Evolutionary conservation across 1,139 yeast species (phyloP), one percentile per base, ranked within the genome.

Genomic region (Kodamaea fungicola): DNA sequence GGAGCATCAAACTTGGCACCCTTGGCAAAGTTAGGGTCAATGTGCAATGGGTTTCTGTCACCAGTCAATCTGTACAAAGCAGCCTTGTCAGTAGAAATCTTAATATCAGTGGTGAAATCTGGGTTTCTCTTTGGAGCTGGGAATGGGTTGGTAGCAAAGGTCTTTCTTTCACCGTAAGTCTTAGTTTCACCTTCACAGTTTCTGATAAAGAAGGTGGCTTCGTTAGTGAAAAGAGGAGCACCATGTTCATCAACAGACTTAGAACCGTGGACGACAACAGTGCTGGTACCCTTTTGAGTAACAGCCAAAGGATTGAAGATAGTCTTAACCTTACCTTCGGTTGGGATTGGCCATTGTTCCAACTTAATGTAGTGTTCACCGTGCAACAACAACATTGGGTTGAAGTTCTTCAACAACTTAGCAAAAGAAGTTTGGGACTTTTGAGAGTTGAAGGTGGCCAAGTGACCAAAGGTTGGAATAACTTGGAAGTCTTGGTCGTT

Each of bases 351-450:
- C 73, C 76, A 81, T 61, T 83, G 79, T 50, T 76, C 76, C 47
- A 92, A 65, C 64, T 81, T 90, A 51, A 90, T 71, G 62, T 85
- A 92, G 61, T 92, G 97, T 66, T 92, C 98, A 45, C 98, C 98
- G 60, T 92, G 97, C 53, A 92, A 74, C 57, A 92, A 74, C 65
- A 83, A 74, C 80, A 84, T 78, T 49, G 95, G 96, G 67, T 87
- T 87, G 73, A 87, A 90, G 65, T 87, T 82, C 47, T 82, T 84
- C 53, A 87, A 80, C 39, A 82, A 64, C 42, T 68, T 68, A 43
- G 74, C 67, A 57, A 79, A 76, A 29, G 80, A 72, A 41, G 74
- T 59, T 42, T 71, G 73, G 37, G 79, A 68, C 42, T 71, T 67
- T 37, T 71, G 71, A 25, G 78, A 74, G 53, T 76, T 67, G 62